These are phyloP conservation scores for Sarocladium strictum DNA, from an alignment of 2,329 filamentous ascomycete genomes.

Conservation along the genomic window DNA sequence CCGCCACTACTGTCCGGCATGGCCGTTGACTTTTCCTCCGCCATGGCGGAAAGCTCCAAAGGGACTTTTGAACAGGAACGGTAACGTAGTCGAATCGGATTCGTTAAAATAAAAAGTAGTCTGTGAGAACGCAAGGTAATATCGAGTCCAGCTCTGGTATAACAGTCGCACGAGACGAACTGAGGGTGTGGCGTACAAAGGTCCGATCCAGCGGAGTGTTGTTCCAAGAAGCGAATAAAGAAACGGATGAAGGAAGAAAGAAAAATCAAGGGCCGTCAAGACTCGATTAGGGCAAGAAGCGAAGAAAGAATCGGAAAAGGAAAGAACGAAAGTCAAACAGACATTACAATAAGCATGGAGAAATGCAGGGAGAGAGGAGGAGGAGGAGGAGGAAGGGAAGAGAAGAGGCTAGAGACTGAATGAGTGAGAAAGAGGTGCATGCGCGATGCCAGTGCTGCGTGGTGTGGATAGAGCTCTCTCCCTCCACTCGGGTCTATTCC, in stretches of 20 bases:
- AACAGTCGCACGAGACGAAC: neutral
- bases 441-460: neutral
- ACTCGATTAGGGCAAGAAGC: neutral
- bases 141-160: conserved; percentile 6
- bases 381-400: neutral
- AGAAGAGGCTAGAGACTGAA: no score
- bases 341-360: conserved; percentile 1
- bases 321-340: neutral
- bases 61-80: no score
- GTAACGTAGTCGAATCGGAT: neutral
- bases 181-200: conserved; percentile 4
- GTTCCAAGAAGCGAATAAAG: neutral
- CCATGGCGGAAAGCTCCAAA: neutral
- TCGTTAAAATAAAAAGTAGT: neutral
- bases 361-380: neutral
- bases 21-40: neutral
- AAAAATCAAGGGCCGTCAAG: neutral
- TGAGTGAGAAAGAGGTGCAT: neutral
- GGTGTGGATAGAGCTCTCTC: neutral
- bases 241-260: neutral
- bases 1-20: neutral
- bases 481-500: neutral
- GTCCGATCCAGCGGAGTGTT: conserved; percentile 2
- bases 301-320: neutral
- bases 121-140: no score